Evolutionary conservation across 2,329 filamentous ascomycete species (phyloP).

Genomic region (Neonectria hederae): DNA sequence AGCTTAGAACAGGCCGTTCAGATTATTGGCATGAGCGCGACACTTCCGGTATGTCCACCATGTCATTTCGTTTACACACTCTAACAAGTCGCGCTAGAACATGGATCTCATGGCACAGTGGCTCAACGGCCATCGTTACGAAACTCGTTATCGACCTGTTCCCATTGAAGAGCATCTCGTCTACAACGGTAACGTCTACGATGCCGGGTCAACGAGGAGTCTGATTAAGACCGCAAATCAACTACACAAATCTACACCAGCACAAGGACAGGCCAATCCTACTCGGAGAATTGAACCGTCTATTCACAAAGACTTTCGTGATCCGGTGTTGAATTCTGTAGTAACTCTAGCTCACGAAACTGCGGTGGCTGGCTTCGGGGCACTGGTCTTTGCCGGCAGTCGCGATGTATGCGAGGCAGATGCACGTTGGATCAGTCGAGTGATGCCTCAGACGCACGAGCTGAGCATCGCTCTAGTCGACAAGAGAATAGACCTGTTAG

Average conservation of each 20-base stretch:
- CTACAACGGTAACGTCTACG: constrained; percentile 74
- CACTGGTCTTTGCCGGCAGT: constrained; percentile 78
- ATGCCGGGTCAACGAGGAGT: constrained; percentile 63
- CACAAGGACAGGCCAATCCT: constrained; percentile 50
- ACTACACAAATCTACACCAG: constrained; percentile 50
- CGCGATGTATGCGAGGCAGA: constrained; percentile 73
- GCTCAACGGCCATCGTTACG: constrained; percentile 76
- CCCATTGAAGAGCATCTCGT: constrained; percentile 80
- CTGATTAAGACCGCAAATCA: constrained; percentile 68
- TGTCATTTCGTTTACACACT: no score
- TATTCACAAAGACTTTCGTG: constrained; percentile 67
- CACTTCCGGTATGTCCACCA: constrained; percentile 71
- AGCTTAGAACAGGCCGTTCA: constrained; percentile 73
- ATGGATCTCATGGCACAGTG: constrained; percentile 74
- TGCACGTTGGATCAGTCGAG: constrained; percentile 73
- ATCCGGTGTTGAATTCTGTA: constrained; percentile 74
- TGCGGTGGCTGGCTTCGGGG: constrained; percentile 73
- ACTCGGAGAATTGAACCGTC: constrained; percentile 64
- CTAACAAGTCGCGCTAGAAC: constrained; percentile 60
- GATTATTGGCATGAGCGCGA: constrained; percentile 83
- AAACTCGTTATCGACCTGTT: constrained; percentile 78
- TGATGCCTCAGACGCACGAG: constrained; percentile 64
- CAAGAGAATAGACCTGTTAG: constrained; percentile 70
- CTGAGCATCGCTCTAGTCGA: constrained; percentile 61
- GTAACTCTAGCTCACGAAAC: constrained; percentile 76